Evolutionary conservation across 805 yeast genomes (phyloP).

Genomic region (Vanderwaltozyma yarrowii): DNA sequence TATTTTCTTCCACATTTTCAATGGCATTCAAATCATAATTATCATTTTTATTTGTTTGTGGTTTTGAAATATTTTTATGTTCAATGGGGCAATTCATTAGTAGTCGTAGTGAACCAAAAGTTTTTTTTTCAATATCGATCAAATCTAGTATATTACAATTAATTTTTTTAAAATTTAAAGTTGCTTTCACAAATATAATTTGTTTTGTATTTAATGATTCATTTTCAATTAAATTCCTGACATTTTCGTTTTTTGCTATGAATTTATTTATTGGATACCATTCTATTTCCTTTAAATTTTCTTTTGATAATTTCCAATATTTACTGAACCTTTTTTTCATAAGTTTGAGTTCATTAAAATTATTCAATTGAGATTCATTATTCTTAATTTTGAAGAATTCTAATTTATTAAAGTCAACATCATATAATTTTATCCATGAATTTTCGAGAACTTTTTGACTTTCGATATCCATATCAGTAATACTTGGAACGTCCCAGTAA

Average conservation of each 20-base stretch:
- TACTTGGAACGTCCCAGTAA: too few species aligned
- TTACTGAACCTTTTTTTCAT: background rate
- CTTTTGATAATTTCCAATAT: constrained; percentile 13
- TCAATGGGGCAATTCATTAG: background rate
- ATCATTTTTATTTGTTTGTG: background rate
- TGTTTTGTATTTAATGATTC: background rate
- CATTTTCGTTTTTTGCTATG: background rate
- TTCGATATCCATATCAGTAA: too few species aligned
- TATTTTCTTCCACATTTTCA: background rate
- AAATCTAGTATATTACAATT: constrained; percentile 6
- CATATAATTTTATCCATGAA: constrained; percentile 5
- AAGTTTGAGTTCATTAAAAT: background rate
- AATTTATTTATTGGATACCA: constrained; percentile 16
- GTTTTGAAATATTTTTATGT: background rate
- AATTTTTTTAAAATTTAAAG: constrained; percentile 3
- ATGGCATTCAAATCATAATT: background rate
- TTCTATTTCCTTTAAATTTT: constrained; percentile 5
- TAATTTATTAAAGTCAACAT: constrained; percentile 10
- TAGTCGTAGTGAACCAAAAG: constrained; percentile 5
- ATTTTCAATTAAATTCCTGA: background rate
- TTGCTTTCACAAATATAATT: background rate
- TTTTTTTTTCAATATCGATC: constrained; percentile 7
- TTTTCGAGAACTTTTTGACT: background rate
- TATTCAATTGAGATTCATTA: background rate
- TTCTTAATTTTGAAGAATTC: constrained; percentile 11